Conservation (phyloP, 306 rosid species). For the Quercus wislizeni region DNA sequence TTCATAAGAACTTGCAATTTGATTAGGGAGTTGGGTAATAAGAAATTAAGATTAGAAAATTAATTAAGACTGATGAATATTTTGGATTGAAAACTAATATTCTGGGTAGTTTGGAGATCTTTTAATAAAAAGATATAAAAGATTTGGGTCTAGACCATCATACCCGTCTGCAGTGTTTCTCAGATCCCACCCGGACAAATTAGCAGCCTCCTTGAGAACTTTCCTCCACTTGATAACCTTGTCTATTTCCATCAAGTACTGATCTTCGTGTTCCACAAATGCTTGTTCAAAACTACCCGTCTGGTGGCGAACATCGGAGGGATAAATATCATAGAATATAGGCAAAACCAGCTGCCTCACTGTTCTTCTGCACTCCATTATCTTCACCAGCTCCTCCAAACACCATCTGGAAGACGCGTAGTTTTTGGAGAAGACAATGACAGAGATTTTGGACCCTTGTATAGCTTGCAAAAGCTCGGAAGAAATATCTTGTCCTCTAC, state of each 20-base stretch:
- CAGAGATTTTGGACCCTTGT: neutral
- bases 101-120: too few species aligned
- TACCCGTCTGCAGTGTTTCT: conserved; percentile 9
- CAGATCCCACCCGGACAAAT: conserved; percentile 15
- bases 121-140: too few species aligned
- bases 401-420: conserved; percentile 12
- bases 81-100: too few species aligned
- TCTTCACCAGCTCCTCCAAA: conserved; percentile 14
- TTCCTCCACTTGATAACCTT: conserved; percentile 6
- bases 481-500: neutral
- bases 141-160: neutral
- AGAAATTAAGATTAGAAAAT: too few species aligned
- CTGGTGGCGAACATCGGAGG: conserved; percentile 11
- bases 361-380: conserved; percentile 12
- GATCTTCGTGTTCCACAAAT: neutral
- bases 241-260: neutral
- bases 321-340: conserved; percentile 1
- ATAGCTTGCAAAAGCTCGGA: neutral
- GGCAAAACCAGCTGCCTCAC: conserved; percentile 4
- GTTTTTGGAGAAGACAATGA: neutral
- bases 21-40: too few species aligned
- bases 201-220: conserved; percentile 13
- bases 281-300: neutral
- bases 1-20: too few species aligned
- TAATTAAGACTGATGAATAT: too few species aligned